These are phyloP conservation scores for Phaeosphaeriaceae sp. DNA, from an alignment of 2,329 filamentous ascomycete genomes.

Conservation along the genomic window DNA sequence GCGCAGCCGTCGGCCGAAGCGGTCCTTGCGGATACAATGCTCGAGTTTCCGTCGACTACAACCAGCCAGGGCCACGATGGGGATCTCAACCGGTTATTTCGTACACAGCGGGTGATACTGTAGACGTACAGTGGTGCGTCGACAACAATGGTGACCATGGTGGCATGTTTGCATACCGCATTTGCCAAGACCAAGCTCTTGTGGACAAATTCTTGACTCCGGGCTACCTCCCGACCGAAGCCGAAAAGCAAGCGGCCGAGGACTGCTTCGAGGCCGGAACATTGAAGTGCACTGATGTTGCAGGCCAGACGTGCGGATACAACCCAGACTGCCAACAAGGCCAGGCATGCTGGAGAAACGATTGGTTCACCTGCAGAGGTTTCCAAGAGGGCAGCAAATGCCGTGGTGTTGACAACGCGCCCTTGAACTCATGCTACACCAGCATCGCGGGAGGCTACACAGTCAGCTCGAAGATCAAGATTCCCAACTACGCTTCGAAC, in stretches of 20 bases:
- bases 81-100: slow-evolving; percentile 38
- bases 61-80: slow-evolving; percentile 42
- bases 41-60: slow-evolving; percentile 45
- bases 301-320: slow-evolving; percentile 39
- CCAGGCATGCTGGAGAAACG: slow-evolving; percentile 42
- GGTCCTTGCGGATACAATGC: slow-evolving; percentile 47
- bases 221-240: slow-evolving; percentile 40
- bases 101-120: slow-evolving; percentile 38
- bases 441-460: slow-evolving; percentile 45
- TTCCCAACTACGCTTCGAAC: slow-evolving; percentile 41
- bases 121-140: slow-evolving; percentile 45
- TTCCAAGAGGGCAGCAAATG: slow-evolving; percentile 39
- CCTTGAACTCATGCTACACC: slow-evolving; percentile 44
- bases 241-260: slow-evolving; percentile 44
- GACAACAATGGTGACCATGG: slow-evolving; percentile 46
- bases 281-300: slow-evolving; percentile 42
- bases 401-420: slow-evolving; percentile 40
- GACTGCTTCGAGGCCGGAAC: slow-evolving; percentile 38
- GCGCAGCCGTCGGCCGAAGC: slow-evolving; percentile 37
- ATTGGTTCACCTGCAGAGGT: slow-evolving; percentile 45
- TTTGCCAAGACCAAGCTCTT: slow-evolving; percentile 42
- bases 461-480: slow-evolving; percentile 42
- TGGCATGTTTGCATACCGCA: slow-evolving; percentile 45
- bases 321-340: slow-evolving; percentile 39
- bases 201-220: slow-evolving; percentile 42